phyloP scores from a whole-genome alignment of 352 stramenopile species.

The Peronospora belbahrii region DNA sequence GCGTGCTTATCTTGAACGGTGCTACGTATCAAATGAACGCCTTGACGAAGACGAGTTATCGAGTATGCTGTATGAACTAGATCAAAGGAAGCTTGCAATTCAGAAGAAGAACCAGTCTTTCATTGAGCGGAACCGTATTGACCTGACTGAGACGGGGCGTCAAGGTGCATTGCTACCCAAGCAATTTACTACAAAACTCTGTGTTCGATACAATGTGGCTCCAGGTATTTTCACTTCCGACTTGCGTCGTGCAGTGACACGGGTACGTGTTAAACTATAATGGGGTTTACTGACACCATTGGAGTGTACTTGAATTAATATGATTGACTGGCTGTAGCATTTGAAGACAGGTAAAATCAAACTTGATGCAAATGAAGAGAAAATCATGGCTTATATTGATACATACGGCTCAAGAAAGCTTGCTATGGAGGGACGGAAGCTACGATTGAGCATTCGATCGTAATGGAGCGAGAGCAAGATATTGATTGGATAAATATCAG shows the following conservation, averaged over 20 bases:
- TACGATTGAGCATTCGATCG: slow-evolving; percentile 48
- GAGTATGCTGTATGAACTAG: slow-evolving; percentile 28
- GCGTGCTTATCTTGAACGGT: slow-evolving; percentile 49
- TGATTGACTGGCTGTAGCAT: too few relatives aligned
- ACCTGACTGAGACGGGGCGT: slow-evolving; percentile 27
- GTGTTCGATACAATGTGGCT: slow-evolving; percentile 55
- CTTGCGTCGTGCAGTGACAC: slow-evolving; percentile 46
- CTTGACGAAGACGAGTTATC: slow-evolving; percentile 39
- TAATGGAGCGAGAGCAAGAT: slow-evolving; percentile 10
- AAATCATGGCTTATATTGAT: slow-evolving; percentile 59
- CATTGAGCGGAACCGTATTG: slow-evolving; percentile 44
- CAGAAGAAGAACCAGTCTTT: slow-evolving; percentile 42
- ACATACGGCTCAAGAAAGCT: slow-evolving; percentile 39
- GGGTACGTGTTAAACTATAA: slow-evolving; percentile 30
- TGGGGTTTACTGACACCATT: too few relatives aligned
- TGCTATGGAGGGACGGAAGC: slow-evolving; percentile 49
- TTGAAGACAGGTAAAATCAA: slow-evolving; percentile 52
- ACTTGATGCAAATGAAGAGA: slow-evolving; percentile 40
- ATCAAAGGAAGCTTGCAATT: slow-evolving; percentile 26
- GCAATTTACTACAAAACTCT: slow-evolving; percentile 76
- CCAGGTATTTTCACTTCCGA: slow-evolving; percentile 73
- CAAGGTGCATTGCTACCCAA: slow-evolving; percentile 50
- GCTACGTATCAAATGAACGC: slow-evolving; percentile 39
- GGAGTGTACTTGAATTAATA: too few relatives aligned
- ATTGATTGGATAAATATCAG: neutral